A percentile compares a stretch with the other conserved stretches of the same genome.
phyloP scores from a whole-genome alignment of 768 basidiomycete genomes.

The Lactarius tabidus region DNA sequence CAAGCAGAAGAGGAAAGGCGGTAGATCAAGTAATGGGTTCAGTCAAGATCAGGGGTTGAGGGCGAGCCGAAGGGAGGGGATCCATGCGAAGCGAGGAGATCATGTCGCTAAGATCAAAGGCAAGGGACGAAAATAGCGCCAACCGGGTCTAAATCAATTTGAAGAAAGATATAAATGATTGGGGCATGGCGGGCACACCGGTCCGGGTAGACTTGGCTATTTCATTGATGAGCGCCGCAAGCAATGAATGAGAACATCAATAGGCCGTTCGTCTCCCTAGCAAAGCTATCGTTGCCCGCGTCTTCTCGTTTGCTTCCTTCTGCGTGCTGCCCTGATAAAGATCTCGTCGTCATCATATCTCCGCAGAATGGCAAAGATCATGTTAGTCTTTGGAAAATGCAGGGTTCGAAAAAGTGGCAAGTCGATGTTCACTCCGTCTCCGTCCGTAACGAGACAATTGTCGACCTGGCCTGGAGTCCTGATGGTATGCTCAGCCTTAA shows the following conservation, averaged over 20 bases:
- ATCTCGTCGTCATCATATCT: slow-evolving; percentile 65
- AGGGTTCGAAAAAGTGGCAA: slow-evolving; percentile 80
- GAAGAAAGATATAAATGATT: no score
- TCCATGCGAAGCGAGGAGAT: slow-evolving; percentile 61
- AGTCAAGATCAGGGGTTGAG: slow-evolving; percentile 55
- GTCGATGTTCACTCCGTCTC: slow-evolving; percentile 51
- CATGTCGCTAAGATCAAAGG: slow-evolving; percentile 42
- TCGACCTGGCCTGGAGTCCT: slow-evolving; percentile 74
- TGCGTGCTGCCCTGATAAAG: slow-evolving; percentile 84
- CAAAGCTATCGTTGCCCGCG: slow-evolving; percentile 52
- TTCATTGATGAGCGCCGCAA: slow-evolving; percentile 21
- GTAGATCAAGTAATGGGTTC: slow-evolving; percentile 40
- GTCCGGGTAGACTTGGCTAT: slow-evolving; percentile 5
- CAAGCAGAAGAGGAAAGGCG: slow-evolving; percentile 18
- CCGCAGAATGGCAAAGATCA: slow-evolving; percentile 64
- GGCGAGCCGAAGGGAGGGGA: slow-evolving; percentile 48
- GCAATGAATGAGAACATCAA: slow-evolving; percentile 36
- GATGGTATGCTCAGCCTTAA: slow-evolving; percentile 49
- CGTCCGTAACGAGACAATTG: slow-evolving; percentile 44
- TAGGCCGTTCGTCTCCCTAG: slow-evolving; percentile 54
- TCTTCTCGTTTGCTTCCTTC: slow-evolving; percentile 54
- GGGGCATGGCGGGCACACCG: slow-evolving; percentile 3
- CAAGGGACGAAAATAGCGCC: slow-evolving; percentile 39
- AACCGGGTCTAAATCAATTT: no score
- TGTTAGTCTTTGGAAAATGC: slow-evolving; percentile 75